Base-by-base conservation (phyloP, 2,329 filamentous ascomycete species). In the Diaporthe longicolla region DNA sequence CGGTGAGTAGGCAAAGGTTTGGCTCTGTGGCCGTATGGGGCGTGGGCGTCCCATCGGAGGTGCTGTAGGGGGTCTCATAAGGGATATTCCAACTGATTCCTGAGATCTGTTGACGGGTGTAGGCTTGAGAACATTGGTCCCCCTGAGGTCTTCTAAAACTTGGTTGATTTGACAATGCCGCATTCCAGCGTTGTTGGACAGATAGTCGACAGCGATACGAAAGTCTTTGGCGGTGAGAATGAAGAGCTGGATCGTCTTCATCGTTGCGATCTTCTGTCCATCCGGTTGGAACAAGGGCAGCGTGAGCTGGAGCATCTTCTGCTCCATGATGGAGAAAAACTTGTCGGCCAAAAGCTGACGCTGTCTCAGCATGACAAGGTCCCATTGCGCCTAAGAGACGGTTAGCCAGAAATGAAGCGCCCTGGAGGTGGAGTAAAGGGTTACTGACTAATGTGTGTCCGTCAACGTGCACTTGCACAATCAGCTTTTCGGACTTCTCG, bases 401-500 rank as follows among this genome's bases (percentile, higher is more conserved):
- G 6, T 45, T 2, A 45, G 70, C 17, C 17, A 13, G 1, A 29
- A 15, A 4, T 7, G 15, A 21, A 4, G 2, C 5, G 29, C 29
- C 29, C 29, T 7, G 5, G 29, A 29, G 2, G 2, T 26, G 8
- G 7, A 54, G 4, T 4, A n/a, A 4, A 9, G 26, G 4, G n/a
- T 15, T 1, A 73, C 74, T 61, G 1, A 75, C 74, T 66, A 73
- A n/a, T 21, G 32, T 73, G 0, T 26, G 48, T 26, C 74, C 74
- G 19, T 75, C 74, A 19, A 73, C 65, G 57, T 75, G 71, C 10
- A 75, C 37, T 19, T 75, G 65, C 71, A 75, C 71, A 5, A 73
- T 6, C 13, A 55, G 66, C 19, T 63, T 68, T 15, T 63, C 8
- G n/a, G 24, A 19, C 2, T 54, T 32, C 17, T 58, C 50, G 9